Base-by-base conservation (phyloP, 768 basidiomycete species). In the Dioszegia hungarica region DNA sequence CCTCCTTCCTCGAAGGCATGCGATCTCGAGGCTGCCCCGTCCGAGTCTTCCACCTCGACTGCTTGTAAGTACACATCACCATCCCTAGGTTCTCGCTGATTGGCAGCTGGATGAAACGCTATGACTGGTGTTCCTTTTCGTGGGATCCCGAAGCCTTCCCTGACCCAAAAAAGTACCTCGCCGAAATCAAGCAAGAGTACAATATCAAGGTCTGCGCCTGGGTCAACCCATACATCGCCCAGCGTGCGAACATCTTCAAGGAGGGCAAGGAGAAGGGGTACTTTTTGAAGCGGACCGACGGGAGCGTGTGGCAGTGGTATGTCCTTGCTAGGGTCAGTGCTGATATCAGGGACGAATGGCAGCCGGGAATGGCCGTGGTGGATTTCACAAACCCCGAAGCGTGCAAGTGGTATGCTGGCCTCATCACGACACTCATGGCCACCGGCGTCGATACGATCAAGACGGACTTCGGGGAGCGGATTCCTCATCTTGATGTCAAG, bases 141-240 rank as follows among this genome's bases (percentile, higher is more conserved):
- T 88, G 87, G 67, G 86, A 88, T 65, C 84, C 85, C 1, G 84
- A 86, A 28, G 82, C 83, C 64, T 89, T 89, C 79, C 86, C 86
- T 3, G 81, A 89, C 66, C 86, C 86, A 0, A 65, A 62, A 14
- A 80, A 82, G 56, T 81, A 80, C 22, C 86, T 88, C 62, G 74
- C 84, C 6, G 70, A 62, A 6, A 65, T 77, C 64, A 75, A 75
- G 57, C 55, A 64, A 29, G 81, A 47, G 80, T 83, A 65, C 71
- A 81, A 82, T 29, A 84, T 88, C 52, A 86, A 86, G 66, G 81
- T 87, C 52, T 87, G 86, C 61, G 77, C 86, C 2, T 88, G 86
- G 86, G 75, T 86, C 70, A 76, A 83, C 77, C 83, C 86, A 2
- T 87, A 86, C 68, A 83, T 88, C 55, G 59, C 27, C 15, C 73